These are phyloP conservation scores for Rhodotorula glutinis DNA, from an alignment of 1,284 basidiomycete species.

Conservation along the genomic window DNA sequence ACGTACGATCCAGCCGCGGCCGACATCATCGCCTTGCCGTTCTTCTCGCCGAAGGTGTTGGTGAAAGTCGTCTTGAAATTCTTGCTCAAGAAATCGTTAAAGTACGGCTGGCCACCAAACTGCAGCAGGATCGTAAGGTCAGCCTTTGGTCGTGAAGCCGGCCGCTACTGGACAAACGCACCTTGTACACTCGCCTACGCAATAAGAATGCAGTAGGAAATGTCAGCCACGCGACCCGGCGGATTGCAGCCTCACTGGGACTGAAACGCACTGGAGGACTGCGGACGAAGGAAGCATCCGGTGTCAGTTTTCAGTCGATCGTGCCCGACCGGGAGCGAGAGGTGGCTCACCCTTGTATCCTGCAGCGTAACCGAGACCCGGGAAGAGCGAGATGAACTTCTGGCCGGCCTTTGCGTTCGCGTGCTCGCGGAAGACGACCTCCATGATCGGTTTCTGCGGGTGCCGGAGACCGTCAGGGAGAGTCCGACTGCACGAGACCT, in stretches of 20 bases:
- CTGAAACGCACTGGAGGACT: conserved; percentile 23
- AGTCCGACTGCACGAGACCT: too few relatives aligned
- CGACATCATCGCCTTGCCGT: conserved; percentile 93
- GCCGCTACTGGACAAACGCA: not conserved
- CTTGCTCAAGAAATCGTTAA: conserved; percentile 77
- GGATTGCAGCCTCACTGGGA: not conserved
- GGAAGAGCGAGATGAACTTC: conserved; percentile 88
- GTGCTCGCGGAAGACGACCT: conserved; percentile 83
- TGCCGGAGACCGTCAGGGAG: too few relatives aligned
- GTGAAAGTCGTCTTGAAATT: conserved; percentile 71
- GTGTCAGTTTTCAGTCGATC: not conserved
- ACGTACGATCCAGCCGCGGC: conserved; percentile 84
- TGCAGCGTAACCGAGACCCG: conserved; percentile 95
- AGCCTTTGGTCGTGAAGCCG: not conserved
- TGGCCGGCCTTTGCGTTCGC: conserved; percentile 59
- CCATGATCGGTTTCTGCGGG: conserved; percentile 64
- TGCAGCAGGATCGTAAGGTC: conserved; percentile 47
- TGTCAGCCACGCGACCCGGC: not conserved
- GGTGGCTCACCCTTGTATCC: conserved; percentile 78
- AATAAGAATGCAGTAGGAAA: not conserved
- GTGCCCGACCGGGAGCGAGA: not conserved
- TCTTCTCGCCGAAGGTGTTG: conserved; percentile 85
- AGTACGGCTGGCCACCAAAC: conserved; percentile 99
- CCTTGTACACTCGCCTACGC: conserved; percentile 30
- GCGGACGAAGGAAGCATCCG: not conserved